These are phyloP conservation scores for Fusarium anguioides DNA, from an alignment of 2,329 filamentous ascomycete species.

Conservation along the genomic window DNA sequence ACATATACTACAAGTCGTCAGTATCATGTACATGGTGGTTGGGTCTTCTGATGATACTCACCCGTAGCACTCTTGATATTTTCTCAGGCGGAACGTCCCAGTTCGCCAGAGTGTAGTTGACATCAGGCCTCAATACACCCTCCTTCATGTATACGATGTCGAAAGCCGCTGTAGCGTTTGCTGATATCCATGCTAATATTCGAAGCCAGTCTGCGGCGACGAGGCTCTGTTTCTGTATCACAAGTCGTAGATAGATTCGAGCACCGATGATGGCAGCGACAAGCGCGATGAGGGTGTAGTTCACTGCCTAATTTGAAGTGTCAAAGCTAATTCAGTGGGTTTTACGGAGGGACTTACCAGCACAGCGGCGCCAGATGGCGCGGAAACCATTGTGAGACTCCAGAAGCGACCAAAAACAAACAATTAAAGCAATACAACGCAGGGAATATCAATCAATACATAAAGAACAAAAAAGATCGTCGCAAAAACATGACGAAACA, in stretches of 20 bases:
- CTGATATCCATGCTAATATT: conserved; percentile 17
- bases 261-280: conserved; percentile 12
- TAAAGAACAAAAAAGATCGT: neutral
- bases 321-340: neutral
- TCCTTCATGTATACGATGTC: conserved; percentile 7
- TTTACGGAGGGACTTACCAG: neutral
- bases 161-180: conserved; percentile 5
- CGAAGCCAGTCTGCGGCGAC: conserved; percentile 16
- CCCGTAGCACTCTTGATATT: neutral
- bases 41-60: neutral
- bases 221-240: conserved; percentile 26
- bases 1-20: conserved; percentile 19
- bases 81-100: conserved; percentile 12
- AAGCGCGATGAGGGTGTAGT: neutral
- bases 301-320: neutral
- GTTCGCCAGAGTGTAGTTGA: conserved; percentile 28
- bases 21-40: neutral
- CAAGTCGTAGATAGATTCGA: conserved; percentile 27
- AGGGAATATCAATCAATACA: neutral
- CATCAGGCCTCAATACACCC: conserved; percentile 4
- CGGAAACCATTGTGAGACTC: conserved; percentile 1
- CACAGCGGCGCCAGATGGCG: conserved; percentile 20
- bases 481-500: neutral
- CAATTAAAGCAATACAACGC: neutral
- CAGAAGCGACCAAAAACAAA: neutral